Evolutionary conservation across 2,329 filamentous ascomycete species (phyloP).

Genomic region (Colletotrichum brevisporum): DNA sequence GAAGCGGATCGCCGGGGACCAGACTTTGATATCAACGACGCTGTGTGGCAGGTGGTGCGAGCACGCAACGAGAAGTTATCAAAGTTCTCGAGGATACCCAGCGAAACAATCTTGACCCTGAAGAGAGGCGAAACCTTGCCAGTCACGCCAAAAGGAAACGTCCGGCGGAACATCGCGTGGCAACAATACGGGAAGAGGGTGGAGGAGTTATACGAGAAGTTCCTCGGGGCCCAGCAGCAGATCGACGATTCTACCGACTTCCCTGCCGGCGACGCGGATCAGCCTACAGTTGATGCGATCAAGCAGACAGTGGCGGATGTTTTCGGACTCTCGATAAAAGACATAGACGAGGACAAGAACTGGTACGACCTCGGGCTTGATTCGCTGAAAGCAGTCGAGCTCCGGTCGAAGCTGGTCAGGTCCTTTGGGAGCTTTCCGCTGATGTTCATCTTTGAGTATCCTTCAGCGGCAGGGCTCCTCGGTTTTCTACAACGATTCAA

Average conservation of each 20-base stretch:
- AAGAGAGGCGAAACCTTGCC: not conserved
- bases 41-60: conserved; percentile 23
- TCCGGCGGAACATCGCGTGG: conserved; percentile 25
- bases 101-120: conserved; percentile 3
- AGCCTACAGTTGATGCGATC: not conserved
- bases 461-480: not conserved
- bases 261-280: too few species aligned
- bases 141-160: conserved; percentile 32
- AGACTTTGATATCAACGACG: not conserved
- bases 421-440: conserved; percentile 24
- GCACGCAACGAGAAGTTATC: conserved; percentile 5
- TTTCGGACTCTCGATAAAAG: not conserved
- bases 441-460: conserved; percentile 34
- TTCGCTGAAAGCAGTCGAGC: conserved; percentile 16
- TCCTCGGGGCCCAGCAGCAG: not conserved
- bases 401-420: conserved; percentile 17
- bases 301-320: not conserved
- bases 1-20: not conserved
- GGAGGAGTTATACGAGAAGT: conserved; percentile 9
- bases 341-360: not conserved
- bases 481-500: not conserved
- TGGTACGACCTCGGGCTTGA: conserved; percentile 36
- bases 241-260: too few species aligned
- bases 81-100: conserved; percentile 21
- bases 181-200: conserved; percentile 2